Base-by-base conservation (phyloP, 208 protist genomes). In the Acanthamoeba divionensis region DNA sequence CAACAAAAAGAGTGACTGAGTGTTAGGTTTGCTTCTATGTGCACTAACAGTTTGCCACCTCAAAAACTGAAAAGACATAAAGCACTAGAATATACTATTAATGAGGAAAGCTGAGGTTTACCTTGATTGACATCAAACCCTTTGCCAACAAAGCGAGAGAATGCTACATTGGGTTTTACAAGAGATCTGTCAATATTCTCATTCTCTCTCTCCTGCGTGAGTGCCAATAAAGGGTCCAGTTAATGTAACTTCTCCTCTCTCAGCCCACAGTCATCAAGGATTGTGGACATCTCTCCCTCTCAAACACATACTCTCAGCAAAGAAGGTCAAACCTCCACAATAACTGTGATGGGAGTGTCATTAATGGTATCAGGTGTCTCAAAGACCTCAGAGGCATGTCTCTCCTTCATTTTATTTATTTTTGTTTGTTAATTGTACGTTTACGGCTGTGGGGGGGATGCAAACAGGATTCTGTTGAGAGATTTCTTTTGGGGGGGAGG, bases 371-470 rank as follows among this genome's bases (percentile, higher is more conserved):
- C 75, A 9, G 75, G 75, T 3, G 75, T 85, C 50, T 85, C 75
- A 41, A 85, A 85, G 52, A 85, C 75, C 33, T 85, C 75, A 9
- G 75, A n/a, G n/a, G n/a, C n/a, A n/a, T n/a, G n/a, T n/a, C n/a
- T n/a, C n/a, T n/a, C n/a, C n/a, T n/a, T n/a, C n/a, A n/a, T n/a
- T n/a, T n/a, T n/a, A n/a, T n/a, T n/a, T n/a, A n/a, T n/a, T n/a
- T n/a, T n/a, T n/a, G n/a, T n/a, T n/a, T n/a, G n/a, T n/a, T n/a
- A n/a, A n/a, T n/a, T n/a, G n/a, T n/a, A n/a, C n/a, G n/a, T n/a
- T n/a, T n/a, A n/a, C n/a, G n/a, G n/a, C n/a, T n/a, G n/a, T n/a
- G n/a, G n/a, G n/a, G n/a, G n/a, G n/a, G n/a, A n/a, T n/a, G n/a
- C n/a, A n/a, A n/a, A n/a, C n/a, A n/a, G n/a, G n/a, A n/a, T n/a